A percentile compares a stretch with the other conserved stretches of the same genome.
phyloP scores from a whole-genome alignment of 352 stramenopile genomes.

The Pythium pyrilobum region DNA sequence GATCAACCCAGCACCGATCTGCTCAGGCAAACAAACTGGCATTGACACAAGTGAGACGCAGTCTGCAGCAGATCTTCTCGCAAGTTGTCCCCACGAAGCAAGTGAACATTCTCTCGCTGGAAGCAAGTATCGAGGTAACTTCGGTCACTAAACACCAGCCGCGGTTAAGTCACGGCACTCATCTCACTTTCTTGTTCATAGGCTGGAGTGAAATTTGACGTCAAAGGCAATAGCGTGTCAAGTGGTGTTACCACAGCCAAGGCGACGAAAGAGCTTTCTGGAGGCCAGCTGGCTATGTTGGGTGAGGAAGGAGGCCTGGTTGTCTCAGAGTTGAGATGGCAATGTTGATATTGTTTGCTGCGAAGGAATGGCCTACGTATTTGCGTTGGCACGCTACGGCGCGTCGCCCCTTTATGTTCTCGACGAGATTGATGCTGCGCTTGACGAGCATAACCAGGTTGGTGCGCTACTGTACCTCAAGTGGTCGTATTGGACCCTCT shows the following conservation, averaged over 20 bases:
- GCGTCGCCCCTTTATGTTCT: conserved; percentile 35
- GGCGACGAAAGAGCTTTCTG: conserved; percentile 27
- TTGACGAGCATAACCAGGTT: conserved; percentile 43
- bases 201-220: conserved; percentile 12
- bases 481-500: neutral
- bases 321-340: neutral
- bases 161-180: no score
- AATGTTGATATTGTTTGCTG: neutral
- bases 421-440: conserved; percentile 36
- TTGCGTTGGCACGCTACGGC: conserved; percentile 31
- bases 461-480: neutral
- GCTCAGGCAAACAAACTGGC: conserved; percentile 23
- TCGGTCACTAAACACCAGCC: no score
- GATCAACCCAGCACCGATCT: conserved; percentile 17
- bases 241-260: neutral
- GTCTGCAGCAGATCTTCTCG: conserved; percentile 25
- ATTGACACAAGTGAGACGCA: conserved; percentile 8
- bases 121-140: conserved; percentile 20
- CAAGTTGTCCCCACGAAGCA: conserved; percentile 21
- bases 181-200: no score
- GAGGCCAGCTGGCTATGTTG: conserved; percentile 36
- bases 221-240: neutral
- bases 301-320: conserved; percentile 5
- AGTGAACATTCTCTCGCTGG: conserved; percentile 4
- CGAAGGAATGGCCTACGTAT: conserved; percentile 36